These are phyloP conservation scores for Fomitopsis pinicola DNA, from an alignment of 1,284 basidiomycete genomes.

Conservation along the genomic window DNA sequence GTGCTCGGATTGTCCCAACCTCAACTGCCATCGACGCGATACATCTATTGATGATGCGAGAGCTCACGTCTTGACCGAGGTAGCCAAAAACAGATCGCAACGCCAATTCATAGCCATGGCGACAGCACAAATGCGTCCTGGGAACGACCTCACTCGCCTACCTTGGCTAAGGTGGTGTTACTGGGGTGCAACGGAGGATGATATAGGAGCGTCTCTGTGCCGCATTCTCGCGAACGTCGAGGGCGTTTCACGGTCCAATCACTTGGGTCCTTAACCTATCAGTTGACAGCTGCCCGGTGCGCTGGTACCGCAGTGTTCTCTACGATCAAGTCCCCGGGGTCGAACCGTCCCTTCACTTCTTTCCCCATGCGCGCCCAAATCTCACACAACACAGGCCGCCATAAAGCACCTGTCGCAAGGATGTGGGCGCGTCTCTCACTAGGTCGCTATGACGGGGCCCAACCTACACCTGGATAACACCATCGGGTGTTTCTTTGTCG, in stretches of 20 bases:
- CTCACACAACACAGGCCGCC: background rate
- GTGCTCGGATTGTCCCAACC: no score
- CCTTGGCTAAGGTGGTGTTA: background rate
- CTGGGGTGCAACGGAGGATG: background rate
- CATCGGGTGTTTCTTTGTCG: slow-evolving; percentile 2
- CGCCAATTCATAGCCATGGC: no score
- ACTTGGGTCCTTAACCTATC: background rate
- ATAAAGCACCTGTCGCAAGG: background rate
- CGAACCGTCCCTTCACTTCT: background rate
- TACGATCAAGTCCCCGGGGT: background rate
- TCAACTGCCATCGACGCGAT: no score
- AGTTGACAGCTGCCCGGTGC: background rate
- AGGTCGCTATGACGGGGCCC: slow-evolving; percentile 1
- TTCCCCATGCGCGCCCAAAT: background rate
- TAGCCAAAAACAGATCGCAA: no score
- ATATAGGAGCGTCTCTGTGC: background rate
- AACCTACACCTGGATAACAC: slow-evolving; percentile 3
- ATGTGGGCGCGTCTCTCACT: background rate
- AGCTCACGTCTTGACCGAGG: no score
- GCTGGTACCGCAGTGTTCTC: background rate
- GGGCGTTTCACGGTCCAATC: background rate
- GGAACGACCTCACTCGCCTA: background rate
- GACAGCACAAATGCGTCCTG: no score
- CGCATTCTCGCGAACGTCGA: background rate
- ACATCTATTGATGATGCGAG: no score